Base-by-base conservation (phyloP, 306 rosid genomes). In the Acacia confusa region DNA sequence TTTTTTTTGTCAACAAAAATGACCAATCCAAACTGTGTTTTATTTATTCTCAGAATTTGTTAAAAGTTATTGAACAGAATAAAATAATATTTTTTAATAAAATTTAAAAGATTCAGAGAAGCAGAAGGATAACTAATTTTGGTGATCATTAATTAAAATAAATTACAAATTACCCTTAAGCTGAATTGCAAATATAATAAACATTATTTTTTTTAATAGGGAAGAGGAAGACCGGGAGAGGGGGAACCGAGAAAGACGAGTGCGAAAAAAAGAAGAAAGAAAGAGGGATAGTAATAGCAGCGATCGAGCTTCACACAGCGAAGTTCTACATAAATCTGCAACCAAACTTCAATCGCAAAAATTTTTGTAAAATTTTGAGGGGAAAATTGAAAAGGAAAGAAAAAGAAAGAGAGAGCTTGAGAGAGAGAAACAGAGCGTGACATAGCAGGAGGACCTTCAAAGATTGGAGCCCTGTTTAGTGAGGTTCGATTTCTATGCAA, bases 401-500 rank as follows among this genome's bases (percentile, higher is more conserved):
- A 14, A 77, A 38, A 44, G 30, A 45, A 3, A 81, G 9, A 15
- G 44, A 43, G 12, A 45, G 19, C 38, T 4, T 15, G 9, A 24
- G 67, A 66, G 64, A 68, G 70, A 77, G 87, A 76, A 81, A 82
- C 57, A 85, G 86, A 44, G 57, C 74, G 55, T 41, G 74, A 40
- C 84, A 74, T 48, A 74, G 75, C 41, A 15, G 16, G 38, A 85
- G 86, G 24, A 88, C 84, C 87, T 90, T 82, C 86, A 78, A 85
- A 86, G 91, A 85, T 88, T 87, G 84, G 83, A 69, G 86, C 70
- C 75, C 79, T 81, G 79, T 79, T 79, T 27, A 72, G 76, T 82
- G 82, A 78, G 78, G 85, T 92, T 90, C 84, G 88, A 90, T 89
- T 91, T 84, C 83, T 84, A 79, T 90, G 87, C 90, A 86, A 90